A percentile compares a stretch with the other conserved stretches of the same genome.
phyloP scores from a whole-genome alignment of 352 stramenopile species.

The Pythium brachiatum region DNA sequence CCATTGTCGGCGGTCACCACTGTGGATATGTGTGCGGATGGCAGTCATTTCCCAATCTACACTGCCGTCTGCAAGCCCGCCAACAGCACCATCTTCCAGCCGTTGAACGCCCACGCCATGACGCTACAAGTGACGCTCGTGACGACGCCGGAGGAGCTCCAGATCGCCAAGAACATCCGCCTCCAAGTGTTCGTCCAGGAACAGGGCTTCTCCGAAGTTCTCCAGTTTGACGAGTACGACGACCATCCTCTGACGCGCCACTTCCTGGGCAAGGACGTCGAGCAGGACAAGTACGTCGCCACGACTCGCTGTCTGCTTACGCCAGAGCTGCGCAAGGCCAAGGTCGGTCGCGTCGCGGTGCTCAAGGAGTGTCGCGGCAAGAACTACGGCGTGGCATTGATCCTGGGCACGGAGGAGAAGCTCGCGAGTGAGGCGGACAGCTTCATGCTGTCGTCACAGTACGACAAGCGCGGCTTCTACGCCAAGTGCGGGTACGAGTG shows the following conservation, averaged over 20 bases:
- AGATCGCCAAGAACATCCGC: conserved; percentile 44
- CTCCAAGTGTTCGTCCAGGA: conserved; percentile 56
- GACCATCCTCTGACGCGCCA: conserved; percentile 40
- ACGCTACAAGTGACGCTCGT: conserved; percentile 18
- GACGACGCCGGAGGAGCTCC: conserved; percentile 35
- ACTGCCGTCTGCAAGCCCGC: background rate
- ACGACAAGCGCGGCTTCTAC: conserved; percentile 60
- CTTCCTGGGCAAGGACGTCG: conserved; percentile 53
- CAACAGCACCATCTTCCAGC: background rate
- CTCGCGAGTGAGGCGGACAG: conserved; percentile 31
- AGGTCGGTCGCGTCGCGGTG: conserved; percentile 57
- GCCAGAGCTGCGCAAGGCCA: conserved; percentile 31
- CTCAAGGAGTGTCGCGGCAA: conserved; percentile 56
- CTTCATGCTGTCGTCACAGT: conserved; percentile 48
- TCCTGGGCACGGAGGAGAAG: conserved; percentile 35
- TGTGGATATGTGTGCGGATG: background rate
- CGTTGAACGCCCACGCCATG: background rate
- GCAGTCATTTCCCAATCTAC: background rate
- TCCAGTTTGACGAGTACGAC: conserved; percentile 48
- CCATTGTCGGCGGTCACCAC: too few species aligned
- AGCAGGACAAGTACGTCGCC: conserved; percentile 51
- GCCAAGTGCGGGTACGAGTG: conserved; percentile 62
- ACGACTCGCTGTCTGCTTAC: conserved; percentile 46
- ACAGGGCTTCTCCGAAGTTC: conserved; percentile 32
- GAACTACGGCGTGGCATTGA: conserved; percentile 42